Evolutionary conservation across 2,329 filamentous ascomycete genomes (phyloP).

Genomic region (Westerdykella aurantiaca): DNA sequence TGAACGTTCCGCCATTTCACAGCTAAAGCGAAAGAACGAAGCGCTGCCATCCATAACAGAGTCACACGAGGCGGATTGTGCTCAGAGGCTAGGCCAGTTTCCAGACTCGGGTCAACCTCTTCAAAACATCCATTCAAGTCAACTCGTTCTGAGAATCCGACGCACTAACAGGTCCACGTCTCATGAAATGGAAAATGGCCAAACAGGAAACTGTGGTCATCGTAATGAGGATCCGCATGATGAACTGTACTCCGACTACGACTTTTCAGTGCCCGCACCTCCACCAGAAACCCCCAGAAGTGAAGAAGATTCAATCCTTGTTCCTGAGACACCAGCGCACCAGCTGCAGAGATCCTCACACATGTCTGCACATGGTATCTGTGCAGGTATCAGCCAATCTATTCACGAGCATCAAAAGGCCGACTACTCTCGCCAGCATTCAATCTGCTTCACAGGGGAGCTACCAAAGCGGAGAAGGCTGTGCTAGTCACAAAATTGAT

Average conservation of each 20-base stretch:
- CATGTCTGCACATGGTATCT: not conserved
- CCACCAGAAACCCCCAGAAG: conserved; percentile 3
- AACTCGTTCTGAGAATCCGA: not conserved
- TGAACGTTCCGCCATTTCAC: conserved; percentile 3
- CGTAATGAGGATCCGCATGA: not conserved
- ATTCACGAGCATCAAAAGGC: not conserved
- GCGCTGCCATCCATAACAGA: conserved; percentile 12
- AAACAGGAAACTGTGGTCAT: not conserved
- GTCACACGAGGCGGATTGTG: conserved; percentile 2
- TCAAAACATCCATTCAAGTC: not conserved
- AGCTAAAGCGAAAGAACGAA: conserved; percentile 7
- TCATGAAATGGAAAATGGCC: not conserved
- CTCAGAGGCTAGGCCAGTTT: not conserved
- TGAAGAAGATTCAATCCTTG: not conserved
- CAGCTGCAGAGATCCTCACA: not conserved
- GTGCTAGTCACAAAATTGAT: not conserved
- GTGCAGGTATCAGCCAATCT: not conserved
- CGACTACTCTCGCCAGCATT: not conserved
- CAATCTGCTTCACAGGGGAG: not conserved
- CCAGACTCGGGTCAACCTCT: not conserved
- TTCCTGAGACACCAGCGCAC: conserved; percentile 2
- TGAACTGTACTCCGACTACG: not conserved
- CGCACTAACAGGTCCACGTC: not conserved
- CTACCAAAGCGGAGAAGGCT: not conserved
- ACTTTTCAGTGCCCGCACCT: conserved; percentile 2